These are phyloP conservation scores for Phytophthora pini DNA, from an alignment of 352 stramenopile species.

Conservation along the genomic window DNA sequence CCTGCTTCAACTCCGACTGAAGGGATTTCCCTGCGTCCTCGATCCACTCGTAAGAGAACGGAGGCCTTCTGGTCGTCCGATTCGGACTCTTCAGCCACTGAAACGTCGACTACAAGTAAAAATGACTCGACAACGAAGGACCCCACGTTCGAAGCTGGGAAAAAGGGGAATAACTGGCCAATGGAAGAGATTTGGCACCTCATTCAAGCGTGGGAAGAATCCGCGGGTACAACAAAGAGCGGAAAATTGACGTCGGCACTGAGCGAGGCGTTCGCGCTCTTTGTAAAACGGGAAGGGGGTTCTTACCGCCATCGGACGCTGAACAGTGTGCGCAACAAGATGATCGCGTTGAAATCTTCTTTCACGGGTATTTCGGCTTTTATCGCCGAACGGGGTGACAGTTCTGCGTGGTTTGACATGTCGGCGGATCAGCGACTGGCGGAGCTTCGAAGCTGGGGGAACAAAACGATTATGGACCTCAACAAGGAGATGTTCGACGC, in stretches of 20 bases:
- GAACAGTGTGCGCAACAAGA: constrained; percentile 47
- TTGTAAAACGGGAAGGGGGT: constrained; percentile 31
- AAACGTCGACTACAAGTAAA: neutral
- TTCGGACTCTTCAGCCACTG: constrained; percentile 35
- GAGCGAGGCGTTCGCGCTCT: constrained; percentile 31
- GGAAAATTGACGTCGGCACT: constrained; percentile 30
- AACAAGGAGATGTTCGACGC: constrained; percentile 38
- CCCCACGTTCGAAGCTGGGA: constrained; percentile 1
- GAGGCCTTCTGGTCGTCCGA: constrained; percentile 44
- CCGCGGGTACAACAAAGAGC: constrained; percentile 11
- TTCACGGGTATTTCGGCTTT: constrained; percentile 36
- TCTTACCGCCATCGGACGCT: constrained; percentile 30
- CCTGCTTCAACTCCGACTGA: constrained; percentile 12
- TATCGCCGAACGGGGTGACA: constrained; percentile 31
- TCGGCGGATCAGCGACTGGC: constrained; percentile 26
- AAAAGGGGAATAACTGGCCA: constrained; percentile 46
- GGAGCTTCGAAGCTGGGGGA: constrained; percentile 37
- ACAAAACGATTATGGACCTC: constrained; percentile 45
- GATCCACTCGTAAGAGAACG: constrained; percentile 33
- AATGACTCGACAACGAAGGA: constrained; percentile 18
- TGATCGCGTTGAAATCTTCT: constrained; percentile 48
- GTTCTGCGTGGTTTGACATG: constrained; percentile 40
- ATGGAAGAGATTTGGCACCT: constrained; percentile 37
- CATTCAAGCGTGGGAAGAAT: constrained; percentile 42
- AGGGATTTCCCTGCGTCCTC: constrained; percentile 37